Evolutionary conservation across 176 grass and related monocot genomes (phyloP).

Genomic region (Thinopyrum elongatum): DNA sequence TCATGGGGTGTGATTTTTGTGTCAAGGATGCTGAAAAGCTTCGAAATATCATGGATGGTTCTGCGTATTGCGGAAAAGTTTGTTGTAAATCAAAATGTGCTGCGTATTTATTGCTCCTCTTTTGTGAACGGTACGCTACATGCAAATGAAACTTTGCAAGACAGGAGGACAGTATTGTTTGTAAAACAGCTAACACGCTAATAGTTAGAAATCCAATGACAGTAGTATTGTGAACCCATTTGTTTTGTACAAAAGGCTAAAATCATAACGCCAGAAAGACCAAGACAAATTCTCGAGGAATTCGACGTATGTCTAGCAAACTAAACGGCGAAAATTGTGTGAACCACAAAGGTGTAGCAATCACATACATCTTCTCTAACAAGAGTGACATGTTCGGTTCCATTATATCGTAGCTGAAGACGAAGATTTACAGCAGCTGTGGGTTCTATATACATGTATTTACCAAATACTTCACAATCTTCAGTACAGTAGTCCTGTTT

Average conservation of each 20-base stretch:
- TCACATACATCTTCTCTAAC: background rate
- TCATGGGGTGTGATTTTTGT: no score
- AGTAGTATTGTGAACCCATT: no score
- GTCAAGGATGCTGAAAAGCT: no score
- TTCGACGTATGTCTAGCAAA: background rate
- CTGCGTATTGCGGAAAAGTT: no score
- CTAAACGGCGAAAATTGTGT: background rate
- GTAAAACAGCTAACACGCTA: no score
- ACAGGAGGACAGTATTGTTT: no score
- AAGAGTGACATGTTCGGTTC: background rate
- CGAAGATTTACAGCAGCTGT: background rate
- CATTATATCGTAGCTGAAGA: background rate
- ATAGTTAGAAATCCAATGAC: no score
- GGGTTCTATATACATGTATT: constrained; percentile 2
- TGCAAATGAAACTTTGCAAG: no score
- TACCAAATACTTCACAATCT: background rate
- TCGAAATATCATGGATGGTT: no score
- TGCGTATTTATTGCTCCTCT: no score
- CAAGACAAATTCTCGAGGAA: background rate
- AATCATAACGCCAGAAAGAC: background rate
- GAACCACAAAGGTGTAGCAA: background rate
- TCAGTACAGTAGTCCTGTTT: background rate
- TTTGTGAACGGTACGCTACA: no score
- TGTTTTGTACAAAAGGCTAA: background rate
- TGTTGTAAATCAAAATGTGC: no score